These are phyloP conservation scores for Eremochloa ophiuroides DNA, from an alignment of 176 grass and related monocot species.

Conservation along the genomic window DNA sequence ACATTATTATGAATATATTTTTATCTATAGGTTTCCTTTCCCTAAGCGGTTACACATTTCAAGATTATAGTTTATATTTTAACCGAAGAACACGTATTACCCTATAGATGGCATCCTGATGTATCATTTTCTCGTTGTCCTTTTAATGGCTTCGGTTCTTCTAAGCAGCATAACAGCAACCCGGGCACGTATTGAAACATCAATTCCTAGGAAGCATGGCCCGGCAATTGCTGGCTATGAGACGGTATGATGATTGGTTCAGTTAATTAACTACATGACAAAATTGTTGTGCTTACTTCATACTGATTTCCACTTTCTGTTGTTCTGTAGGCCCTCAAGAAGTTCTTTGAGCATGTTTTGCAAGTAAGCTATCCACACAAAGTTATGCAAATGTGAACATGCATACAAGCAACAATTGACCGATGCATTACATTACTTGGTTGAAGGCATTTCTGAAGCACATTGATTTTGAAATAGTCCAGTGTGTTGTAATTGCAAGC, in stretches of 20 bases:
- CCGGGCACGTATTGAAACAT: constrained; percentile 78
- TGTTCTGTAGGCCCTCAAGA: constrained; percentile 81
- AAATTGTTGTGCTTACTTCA: constrained; percentile 9
- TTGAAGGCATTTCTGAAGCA: constrained; percentile 78
- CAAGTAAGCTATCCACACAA: constrained; percentile 47
- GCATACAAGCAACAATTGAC: neutral
- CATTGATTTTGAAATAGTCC: constrained; percentile 81
- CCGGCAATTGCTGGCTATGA: constrained; percentile 98
- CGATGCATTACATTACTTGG: constrained; percentile 33
- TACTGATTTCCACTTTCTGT: constrained; percentile 37
- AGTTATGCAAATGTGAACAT: constrained; percentile 24
- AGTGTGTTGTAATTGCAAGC: constrained; percentile 91
- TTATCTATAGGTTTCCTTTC: neutral
- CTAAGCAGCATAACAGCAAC: constrained; percentile 82
- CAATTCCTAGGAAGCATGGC: constrained; percentile 90
- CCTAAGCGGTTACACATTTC: neutral
- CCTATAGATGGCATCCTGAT: constrained; percentile 1
- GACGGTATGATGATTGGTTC: constrained; percentile 41
- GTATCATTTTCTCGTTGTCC: neutral
- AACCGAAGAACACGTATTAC: neutral
- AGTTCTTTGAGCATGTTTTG: constrained; percentile 93
- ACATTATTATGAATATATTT: neutral
- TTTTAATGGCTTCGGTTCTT: constrained; percentile 22
- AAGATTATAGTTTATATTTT: neutral
- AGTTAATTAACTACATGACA: neutral